Evolutionary conservation across 331 rosid species (phyloP), one percentile per base, ranked within the genome.

Genomic region (Phaseolus coccineus): DNA sequence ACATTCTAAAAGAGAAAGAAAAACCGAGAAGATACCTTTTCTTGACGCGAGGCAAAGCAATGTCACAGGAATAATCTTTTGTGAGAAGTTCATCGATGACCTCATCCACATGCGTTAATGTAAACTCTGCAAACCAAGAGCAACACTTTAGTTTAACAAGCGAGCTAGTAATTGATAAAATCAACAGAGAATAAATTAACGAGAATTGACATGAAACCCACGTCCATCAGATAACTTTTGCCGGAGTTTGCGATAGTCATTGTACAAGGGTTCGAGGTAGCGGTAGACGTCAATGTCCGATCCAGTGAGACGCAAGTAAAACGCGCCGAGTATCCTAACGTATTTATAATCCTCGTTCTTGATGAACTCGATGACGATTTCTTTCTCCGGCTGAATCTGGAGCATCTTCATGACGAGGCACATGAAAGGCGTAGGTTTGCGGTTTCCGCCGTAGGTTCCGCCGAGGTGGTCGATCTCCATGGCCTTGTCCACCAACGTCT

Each of bases 351-450:
- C 98, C 65, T 96, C 97, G 81, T 93, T 96, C 77, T 90, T 91
- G 2, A 96, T 93, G 79, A 96, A 96, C 86, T 96, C 99, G 74
- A 93, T 96, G 44, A 96, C 96, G 73, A 93, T 96, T 81, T 96
- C 98, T 87, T 96, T 96, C 93, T 93, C 96, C 2, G 99, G 99
- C 72, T 96, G 98, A 79, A 96, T 96, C 90, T 93, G 99, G 73
- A 96, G 93, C 99, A 93, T 96, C 90, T 96, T 93, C 97, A 88
- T 90, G 56, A 93, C 91, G 19, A 93, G 99, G 85, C 98, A 93
- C 92, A 96, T 93, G 88, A 96, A 93, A 0, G 98, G 98, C 11
- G 99, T 87, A 71, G 98, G 98, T 58, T 91, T 93, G 2, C 98
- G 99, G 83, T 79, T 96, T 8, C 98, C 99, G 1, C 99, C 99